Evolutionary conservation across 495 filamentous ascomycete genomes (phyloP), one percentile per base, ranked within the genome.

Genomic region (Penicillium coffeae): DNA sequence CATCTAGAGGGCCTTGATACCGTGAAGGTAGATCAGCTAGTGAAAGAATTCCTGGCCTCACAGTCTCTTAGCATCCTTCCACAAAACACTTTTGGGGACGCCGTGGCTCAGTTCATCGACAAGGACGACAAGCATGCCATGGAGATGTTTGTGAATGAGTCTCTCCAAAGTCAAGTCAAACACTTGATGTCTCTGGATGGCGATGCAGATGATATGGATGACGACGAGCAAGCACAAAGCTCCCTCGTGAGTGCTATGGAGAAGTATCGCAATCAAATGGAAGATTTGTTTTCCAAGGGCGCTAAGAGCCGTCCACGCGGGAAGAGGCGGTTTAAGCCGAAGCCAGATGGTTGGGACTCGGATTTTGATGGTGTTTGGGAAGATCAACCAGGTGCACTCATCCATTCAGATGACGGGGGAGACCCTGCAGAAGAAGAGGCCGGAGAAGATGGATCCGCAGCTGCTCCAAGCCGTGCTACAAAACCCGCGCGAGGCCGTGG

Each of bases 81-180:
- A 0, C 85, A 92, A 57, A 91, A 90, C 42, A 87, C 82, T 0
- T 95, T 99, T 60, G 86, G 90, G 6, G 91, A 97, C 65, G 94
- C 93, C 0, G 90, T 99, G 7, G 83, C 83, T 45, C 88, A 94
- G 51, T 99, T 91, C 62, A 89, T 97, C 19, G 85, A 90, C 65
- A 97, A 97, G 53, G 89, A 96, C 56, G 93, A 99, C 67, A 94
- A 90, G 54, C 83, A 93, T 54, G 91, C 91, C 0, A 86, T 97
- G 78, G 85, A 95, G 56, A 80, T 79, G 55, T 97, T 97, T 56
- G 87, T 97, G 19, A 82, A 82, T 35, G 85, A 94, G 13, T 89
- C 86, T 18, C 72, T 97, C 1, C 74, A 80, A 12, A 81, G 74
- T 49, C 89, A 95, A 56, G 72, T 95, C 32, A 87, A 85, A 55